phyloP scores from a whole-genome alignment of 805 yeast species.

The Metschnikowia amazonensis region DNA sequence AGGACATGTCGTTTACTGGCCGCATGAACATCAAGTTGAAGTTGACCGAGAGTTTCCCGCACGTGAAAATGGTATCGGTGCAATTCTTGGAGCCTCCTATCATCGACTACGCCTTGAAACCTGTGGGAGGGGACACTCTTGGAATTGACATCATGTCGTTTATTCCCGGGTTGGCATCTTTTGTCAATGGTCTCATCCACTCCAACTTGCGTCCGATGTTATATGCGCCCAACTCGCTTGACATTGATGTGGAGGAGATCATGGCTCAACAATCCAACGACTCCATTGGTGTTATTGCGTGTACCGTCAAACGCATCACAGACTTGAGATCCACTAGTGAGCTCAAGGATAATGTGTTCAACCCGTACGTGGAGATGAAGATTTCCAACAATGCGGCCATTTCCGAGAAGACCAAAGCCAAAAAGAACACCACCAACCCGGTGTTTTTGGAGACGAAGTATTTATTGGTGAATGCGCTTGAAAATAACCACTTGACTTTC shows the following conservation, averaged over 20 bases:
- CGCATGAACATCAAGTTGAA: constrained; percentile 59
- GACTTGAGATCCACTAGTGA: constrained; percentile 42
- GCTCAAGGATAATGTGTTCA: constrained; percentile 38
- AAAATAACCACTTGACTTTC: constrained; percentile 51
- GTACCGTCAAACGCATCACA: constrained; percentile 54
- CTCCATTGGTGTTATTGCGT: constrained; percentile 65
- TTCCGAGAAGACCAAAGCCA: constrained; percentile 54
- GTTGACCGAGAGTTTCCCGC: constrained; percentile 69
- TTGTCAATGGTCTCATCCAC: constrained; percentile 68
- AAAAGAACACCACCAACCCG: constrained; percentile 54
- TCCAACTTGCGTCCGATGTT: constrained; percentile 70
- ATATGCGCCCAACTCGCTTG: constrained; percentile 78
- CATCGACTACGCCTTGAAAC: constrained; percentile 76
- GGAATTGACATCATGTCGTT: constrained; percentile 83
- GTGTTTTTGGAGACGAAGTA: constrained; percentile 64
- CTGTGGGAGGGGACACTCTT: constrained; percentile 85
- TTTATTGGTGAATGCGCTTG: constrained; percentile 52
- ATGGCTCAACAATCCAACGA: constrained; percentile 62
- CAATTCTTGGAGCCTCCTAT: constrained; percentile 75
- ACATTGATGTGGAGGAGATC: constrained; percentile 68
- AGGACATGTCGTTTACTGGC: constrained; percentile 75
- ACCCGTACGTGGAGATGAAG: constrained; percentile 54
- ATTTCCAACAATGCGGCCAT: constrained; percentile 36
- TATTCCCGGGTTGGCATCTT: constrained; percentile 72
- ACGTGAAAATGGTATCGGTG: constrained; percentile 65